Conservation (phyloP, 768 basidiomycete species). For the Clathrus columnatus region DNA sequence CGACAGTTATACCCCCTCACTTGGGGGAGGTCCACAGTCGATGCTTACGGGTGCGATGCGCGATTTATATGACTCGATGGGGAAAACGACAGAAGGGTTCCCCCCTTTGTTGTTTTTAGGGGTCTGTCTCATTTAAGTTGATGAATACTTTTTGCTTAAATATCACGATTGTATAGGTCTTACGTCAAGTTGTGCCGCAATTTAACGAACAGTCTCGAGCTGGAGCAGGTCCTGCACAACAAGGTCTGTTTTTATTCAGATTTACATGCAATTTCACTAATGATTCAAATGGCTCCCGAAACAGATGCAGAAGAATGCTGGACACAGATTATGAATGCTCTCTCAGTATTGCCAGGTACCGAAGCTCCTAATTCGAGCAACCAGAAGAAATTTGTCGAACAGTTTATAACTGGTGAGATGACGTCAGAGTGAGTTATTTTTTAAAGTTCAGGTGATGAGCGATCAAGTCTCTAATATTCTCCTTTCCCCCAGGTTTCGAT, state of each 20-base stretch:
- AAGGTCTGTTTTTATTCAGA: constrained; percentile 32
- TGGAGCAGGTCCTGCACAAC: constrained; percentile 67
- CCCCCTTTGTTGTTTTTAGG: constrained; percentile 63
- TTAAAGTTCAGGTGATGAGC: not conserved
- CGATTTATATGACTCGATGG: constrained; percentile 66
- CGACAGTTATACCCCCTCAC: constrained; percentile 20
- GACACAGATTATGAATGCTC: constrained; percentile 58
- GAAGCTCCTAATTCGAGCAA: constrained; percentile 19
- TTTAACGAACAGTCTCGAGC: constrained; percentile 63
- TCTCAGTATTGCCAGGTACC: constrained; percentile 59
- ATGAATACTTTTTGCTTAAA: not conserved
- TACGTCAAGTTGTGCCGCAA: constrained; percentile 80
- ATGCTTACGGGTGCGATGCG: constrained; percentile 47
- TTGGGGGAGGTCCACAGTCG: constrained; percentile 15
- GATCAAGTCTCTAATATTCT: not conserved
- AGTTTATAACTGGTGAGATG: constrained; percentile 74
- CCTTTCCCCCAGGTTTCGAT: constrained; percentile 48
- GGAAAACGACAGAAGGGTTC: constrained; percentile 64
- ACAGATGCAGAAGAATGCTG: constrained; percentile 89
- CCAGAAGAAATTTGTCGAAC: constrained; percentile 60
- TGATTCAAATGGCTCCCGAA: not conserved
- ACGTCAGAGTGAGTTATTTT: constrained; percentile 47
- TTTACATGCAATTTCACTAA: not conserved
- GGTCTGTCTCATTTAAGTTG: constrained; percentile 18
- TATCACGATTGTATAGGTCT: constrained; percentile 14